Conservation (phyloP, 495 filamentous ascomycete genomes). For the Tuber aestivum region DNA sequence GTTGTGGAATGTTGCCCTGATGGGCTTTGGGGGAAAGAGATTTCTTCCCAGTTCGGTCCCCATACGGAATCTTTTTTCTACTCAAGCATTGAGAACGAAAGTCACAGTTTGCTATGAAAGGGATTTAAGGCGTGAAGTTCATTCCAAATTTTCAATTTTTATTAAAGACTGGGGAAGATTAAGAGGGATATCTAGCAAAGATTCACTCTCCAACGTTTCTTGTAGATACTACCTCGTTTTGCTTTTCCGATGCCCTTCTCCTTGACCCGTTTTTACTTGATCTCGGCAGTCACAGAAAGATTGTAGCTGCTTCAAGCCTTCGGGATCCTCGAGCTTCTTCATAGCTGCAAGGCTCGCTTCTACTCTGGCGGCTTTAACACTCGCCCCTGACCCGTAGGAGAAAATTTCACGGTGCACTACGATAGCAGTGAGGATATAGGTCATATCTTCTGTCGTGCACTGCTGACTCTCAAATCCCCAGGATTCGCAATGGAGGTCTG, state of each 20-base stretch:
- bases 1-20: neutral
- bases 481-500: constrained; percentile 47
- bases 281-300: neutral
- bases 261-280: neutral
- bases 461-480: constrained; percentile 48
- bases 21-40: neutral
- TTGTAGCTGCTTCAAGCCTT: neutral
- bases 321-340: constrained; percentile 48
- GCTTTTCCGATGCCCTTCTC: neutral
- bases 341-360: constrained; percentile 65
- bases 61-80: neutral
- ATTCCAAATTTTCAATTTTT: neutral
- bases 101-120: neutral
- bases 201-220: neutral
- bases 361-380: constrained; percentile 64
- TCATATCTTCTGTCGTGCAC: constrained; percentile 45
- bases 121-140: neutral
- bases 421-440: constrained; percentile 61
- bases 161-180: neutral
- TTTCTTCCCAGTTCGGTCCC: neutral
- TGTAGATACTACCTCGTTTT: neutral
- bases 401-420: constrained; percentile 68
- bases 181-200: neutral
- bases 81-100: neutral
- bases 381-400: constrained; percentile 57